Evolutionary conservation across 306 rosid genomes (phyloP), one percentile per base, ranked within the genome.

Genomic region (Trifolium pratense): DNA sequence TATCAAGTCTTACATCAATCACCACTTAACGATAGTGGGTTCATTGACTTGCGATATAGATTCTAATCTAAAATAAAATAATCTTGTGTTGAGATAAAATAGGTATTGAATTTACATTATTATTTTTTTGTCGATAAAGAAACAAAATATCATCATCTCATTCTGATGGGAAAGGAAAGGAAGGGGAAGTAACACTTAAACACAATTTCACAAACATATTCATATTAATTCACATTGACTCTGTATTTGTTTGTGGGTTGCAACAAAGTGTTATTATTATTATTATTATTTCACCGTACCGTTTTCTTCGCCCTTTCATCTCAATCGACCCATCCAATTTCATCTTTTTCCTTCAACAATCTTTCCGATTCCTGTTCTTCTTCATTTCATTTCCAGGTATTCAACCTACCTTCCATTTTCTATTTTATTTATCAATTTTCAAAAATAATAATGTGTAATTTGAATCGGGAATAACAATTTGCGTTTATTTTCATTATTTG

Each of bases 341-440:
- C 40, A 12, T 49, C 58, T 49, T 78, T 78, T 59, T 39, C 37
- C 42, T 66, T 71, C 55, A 34, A 15, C 77, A 48, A 31, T 64
- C 34, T 55, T 37, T 16, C 21, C 21, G 82, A 75, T 76, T 73
- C 76, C 77, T 5, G 56, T 69, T 31, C 57, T 49, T 42, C 70
- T 72, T 57, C 63, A n/a, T n/a, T 6, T 37, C 40, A 2, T 12
- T 61, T 4, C 7, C 68, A 63, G 68, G 68, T 63, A 63, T 36
- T 10, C 26, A 17, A 61, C n/a, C 4, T 3, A n/a, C n/a, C n/a
- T n/a, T n/a, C n/a, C n/a, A n/a, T n/a, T n/a, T n/a, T n/a, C n/a
- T n/a, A n/a, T n/a, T n/a, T n/a, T n/a, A n/a, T n/a, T n/a, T n/a
- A n/a, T n/a, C n/a, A n/a, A n/a, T n/a, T n/a, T n/a, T n/a, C n/a